These are phyloP conservation scores for Boletus coccyginus DNA, from an alignment of 768 basidiomycete species.

Conservation along the genomic window DNA sequence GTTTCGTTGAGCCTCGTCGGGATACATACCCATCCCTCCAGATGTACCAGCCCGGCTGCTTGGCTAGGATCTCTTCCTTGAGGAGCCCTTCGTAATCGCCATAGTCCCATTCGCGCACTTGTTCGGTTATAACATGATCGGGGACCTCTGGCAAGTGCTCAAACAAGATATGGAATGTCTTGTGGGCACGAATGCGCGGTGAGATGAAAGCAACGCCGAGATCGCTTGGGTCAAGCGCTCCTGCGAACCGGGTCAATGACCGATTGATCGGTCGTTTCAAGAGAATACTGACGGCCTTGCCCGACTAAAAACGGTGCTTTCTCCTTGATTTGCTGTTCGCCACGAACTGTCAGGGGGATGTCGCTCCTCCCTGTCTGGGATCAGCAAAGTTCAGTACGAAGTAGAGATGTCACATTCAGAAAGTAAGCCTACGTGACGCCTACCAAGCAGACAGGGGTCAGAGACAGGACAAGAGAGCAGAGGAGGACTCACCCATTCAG, in stretches of 20 bases:
- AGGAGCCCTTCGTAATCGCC: constrained; percentile 86
- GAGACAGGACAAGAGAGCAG: neutral
- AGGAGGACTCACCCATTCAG: constrained; percentile 60
- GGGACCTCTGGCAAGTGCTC: constrained; percentile 45
- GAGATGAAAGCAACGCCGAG: constrained; percentile 77
- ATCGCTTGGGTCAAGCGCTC: constrained; percentile 74
- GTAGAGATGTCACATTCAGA: neutral
- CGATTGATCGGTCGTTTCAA: neutral
- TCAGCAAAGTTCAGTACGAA: neutral
- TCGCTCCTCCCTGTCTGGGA: constrained; percentile 81
- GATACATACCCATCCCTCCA: constrained; percentile 74
- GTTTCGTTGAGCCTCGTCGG: neutral
- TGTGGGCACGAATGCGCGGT: constrained; percentile 82
- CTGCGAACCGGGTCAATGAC: constrained; percentile 34
- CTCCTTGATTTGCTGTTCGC: constrained; percentile 65
- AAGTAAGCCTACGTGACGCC: constrained; percentile 55
- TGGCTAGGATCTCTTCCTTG: constrained; percentile 71
- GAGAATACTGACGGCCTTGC: constrained; percentile 58
- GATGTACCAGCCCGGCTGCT: constrained; percentile 66
- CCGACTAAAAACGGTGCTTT: constrained; percentile 72
- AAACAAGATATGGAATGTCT: constrained; percentile 83
- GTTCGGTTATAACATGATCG: constrained; percentile 58
- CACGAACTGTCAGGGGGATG: constrained; percentile 79
- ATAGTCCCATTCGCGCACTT: constrained; percentile 86
- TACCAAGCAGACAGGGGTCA: constrained; percentile 24